Evolutionary conservation across 2,329 filamentous ascomycete genomes (phyloP), one percentile per base, ranked within the genome.

Genomic region (Talaromyces sp.): DNA sequence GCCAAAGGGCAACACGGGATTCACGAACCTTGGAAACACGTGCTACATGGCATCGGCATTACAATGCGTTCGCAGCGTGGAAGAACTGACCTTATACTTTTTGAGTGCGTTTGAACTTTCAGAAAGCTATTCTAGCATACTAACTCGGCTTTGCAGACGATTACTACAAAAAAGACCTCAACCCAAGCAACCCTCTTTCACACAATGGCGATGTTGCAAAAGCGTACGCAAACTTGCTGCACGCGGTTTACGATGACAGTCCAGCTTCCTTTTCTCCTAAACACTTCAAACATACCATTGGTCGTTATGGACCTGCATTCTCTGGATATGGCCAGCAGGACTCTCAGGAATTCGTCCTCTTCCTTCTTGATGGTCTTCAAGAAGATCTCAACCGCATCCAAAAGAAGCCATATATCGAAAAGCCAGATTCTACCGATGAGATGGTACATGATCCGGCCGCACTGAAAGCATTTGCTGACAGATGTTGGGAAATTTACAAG

Each of bases 1-100:
- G 67, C 86, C 87, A 13, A 79, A 88, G 39, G 95, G 95, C 37
- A 90, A 89, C 47, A 90, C 93, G 49, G 95, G 95, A 39, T 81
- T 99, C 61, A 88, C 87, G 68, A 99, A 99, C 73, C 81, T 99
- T 15, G 95, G 95, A 58, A 99, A 99, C 73, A 98, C 95, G 0
- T 99, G 95, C 79, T 99, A 99, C 80, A 97, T 98, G 93, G 98
- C 98, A 78, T 97, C 94, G 25, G 95, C 95, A 10, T 83, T 98
- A 63, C 95, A 99, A 75, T 99, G 95, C 75, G 87, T 99, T 61
- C 89, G 94, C 60, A 96, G 92, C 71, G 93, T 97, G 0, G 92
- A 97, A 74, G 95, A 99, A 77, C 81, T 99, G 68, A 94, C 92
- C 5, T 89, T 93, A 72, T 99, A 97, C 77, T 98, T 99, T 77